Conservation (phyloP, 1,284 basidiomycete genomes). For the Apiotrichum veenhuisii region DNA sequence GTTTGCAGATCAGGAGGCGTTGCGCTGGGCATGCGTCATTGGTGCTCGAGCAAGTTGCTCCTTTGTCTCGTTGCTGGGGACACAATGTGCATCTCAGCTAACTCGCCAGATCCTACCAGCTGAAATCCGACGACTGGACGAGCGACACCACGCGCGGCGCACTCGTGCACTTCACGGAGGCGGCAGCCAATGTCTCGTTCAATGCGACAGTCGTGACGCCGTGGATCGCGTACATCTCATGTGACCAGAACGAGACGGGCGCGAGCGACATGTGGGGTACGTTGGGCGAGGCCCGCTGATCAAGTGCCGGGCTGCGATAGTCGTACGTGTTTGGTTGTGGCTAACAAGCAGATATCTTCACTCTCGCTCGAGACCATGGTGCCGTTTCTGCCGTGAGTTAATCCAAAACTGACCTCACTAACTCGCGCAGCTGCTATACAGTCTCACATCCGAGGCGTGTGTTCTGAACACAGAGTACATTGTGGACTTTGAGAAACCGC, state of each 20-base stretch:
- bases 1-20: too few relatives aligned
- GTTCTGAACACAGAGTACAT: slow-evolving; percentile 69
- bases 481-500: slow-evolving; percentile 62
- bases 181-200: slow-evolving; percentile 45
- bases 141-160: slow-evolving; percentile 58
- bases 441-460: slow-evolving; percentile 65
- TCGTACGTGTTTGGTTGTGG: too few relatives aligned
- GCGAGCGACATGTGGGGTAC: slow-evolving; percentile 47
- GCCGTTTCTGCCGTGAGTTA: slow-evolving; percentile 67
- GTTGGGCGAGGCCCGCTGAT: too few relatives aligned
- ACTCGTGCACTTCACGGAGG: slow-evolving; percentile 72
- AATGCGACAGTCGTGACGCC: slow-evolving; percentile 59
- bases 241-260: slow-evolving; percentile 68
- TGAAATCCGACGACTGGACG: slow-evolving; percentile 35
- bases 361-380: slow-evolving; percentile 68
- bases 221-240: slow-evolving; percentile 82
- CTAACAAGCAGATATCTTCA: slow-evolving; percentile 64
- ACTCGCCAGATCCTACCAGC: slow-evolving; percentile 40
- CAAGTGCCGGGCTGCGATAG: not conserved
- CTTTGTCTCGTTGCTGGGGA: too few relatives aligned
- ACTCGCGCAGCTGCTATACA: slow-evolving; percentile 71
- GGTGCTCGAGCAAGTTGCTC: too few relatives aligned
- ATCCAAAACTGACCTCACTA: slow-evolving; percentile 9
- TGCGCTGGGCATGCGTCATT: too few relatives aligned
- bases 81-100: not conserved